phyloP scores from a whole-genome alignment of 192 early-diverging fungal genomes.

The Podila horticola region DNA sequence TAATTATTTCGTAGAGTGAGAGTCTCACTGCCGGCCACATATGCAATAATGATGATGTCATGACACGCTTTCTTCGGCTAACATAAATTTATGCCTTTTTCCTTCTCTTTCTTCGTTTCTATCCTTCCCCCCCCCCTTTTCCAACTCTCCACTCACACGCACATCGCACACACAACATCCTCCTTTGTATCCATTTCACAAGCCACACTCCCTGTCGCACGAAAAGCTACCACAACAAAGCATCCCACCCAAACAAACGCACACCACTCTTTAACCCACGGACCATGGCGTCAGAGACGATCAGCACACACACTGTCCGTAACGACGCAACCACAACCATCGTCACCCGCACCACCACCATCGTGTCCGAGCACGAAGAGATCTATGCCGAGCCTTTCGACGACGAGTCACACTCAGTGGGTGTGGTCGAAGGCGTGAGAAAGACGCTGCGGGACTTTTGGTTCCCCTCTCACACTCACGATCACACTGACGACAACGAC shows the following conservation, averaged over 20 bases:
- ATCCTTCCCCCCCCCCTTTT: background rate
- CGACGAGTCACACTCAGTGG: background rate
- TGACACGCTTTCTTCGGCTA: background rate
- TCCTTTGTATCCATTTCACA: background rate
- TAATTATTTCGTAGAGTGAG: too few species aligned
- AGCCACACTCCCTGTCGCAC: background rate
- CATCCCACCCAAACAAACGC: background rate
- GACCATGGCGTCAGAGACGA: constrained; percentile 11
- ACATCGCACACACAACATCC: background rate
- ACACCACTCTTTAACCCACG: background rate
- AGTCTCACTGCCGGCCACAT: too few species aligned
- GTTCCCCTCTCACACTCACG: constrained; percentile 10
- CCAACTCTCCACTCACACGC: background rate
- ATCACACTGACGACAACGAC: constrained; percentile 1
- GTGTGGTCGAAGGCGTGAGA: constrained; percentile 34
- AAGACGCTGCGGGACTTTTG: constrained; percentile 37
- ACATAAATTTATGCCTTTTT: constrained; percentile 10
- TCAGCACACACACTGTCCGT: constrained; percentile 49
- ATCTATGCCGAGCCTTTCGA: constrained; percentile 22
- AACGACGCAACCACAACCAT: constrained; percentile 48
- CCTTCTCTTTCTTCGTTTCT: constrained; percentile 1
- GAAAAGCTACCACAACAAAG: background rate
- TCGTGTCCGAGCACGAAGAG: constrained; percentile 44
- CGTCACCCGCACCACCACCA: constrained; percentile 40
- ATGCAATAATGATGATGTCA: background rate